Evolutionary conservation across 2,329 filamentous ascomycete species (phyloP).

Genomic region (Pyricularia sp.): DNA sequence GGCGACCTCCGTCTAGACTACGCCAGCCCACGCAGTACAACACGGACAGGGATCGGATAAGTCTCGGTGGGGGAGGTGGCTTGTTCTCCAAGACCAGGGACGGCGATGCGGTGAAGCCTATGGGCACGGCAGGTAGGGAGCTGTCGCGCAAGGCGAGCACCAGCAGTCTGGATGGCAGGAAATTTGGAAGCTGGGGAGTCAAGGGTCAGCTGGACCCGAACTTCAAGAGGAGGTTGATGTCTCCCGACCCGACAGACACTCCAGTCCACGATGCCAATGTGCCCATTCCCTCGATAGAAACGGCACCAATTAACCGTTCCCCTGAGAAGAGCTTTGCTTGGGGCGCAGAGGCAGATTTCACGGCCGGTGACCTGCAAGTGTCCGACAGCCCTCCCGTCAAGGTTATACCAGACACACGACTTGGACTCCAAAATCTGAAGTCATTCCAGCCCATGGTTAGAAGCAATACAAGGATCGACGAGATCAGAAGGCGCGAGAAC

Average conservation of each 20-base stretch:
- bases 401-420: conserved; percentile 25
- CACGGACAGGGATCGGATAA: conserved; percentile 14
- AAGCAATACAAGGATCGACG: conserved; percentile 34
- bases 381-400: conserved; percentile 46
- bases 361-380: conserved; percentile 43
- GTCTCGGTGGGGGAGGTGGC: conserved; percentile 16
- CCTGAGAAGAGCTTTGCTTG: conserved; percentile 45
- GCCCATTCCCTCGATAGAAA: conserved; percentile 24
- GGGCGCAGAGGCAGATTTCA: conserved; percentile 49
- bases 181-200: conserved; percentile 8
- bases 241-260: conserved; percentile 7
- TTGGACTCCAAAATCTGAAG: conserved; percentile 16
- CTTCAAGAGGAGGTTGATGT: conserved; percentile 13
- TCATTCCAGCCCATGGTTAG: conserved; percentile 7
- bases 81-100: conserved; percentile 25
- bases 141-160: conserved; percentile 25
- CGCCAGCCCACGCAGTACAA: conserved; percentile 16
- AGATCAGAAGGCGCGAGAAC: conserved; percentile 23
- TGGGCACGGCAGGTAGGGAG: conserved; percentile 22
- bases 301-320: conserved; percentile 9
- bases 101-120: conserved; percentile 19
- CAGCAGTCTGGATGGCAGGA: conserved; percentile 18
- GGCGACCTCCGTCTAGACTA: conserved; percentile 12
- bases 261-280: conserved; percentile 3
- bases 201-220: conserved; percentile 8